Evolutionary conservation across 257 asterid genomes (phyloP).

Genomic region (Solanum lignicaule): DNA sequence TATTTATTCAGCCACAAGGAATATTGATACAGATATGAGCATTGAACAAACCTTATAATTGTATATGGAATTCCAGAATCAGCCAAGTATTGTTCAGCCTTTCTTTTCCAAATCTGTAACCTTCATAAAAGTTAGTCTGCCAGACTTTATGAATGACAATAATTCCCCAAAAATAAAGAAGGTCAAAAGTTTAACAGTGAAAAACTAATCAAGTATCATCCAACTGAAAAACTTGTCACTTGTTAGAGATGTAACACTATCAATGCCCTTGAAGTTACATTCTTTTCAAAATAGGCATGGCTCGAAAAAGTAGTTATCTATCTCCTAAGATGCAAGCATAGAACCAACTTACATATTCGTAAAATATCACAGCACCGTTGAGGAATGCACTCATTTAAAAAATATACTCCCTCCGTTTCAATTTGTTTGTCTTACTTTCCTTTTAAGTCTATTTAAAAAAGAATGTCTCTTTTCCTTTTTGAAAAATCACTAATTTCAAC

Average conservation of each 20-base stretch:
- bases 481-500: not conserved
- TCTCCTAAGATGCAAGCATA: not conserved
- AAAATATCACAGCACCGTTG: no score
- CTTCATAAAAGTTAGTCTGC: not conserved
- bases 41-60: conserved; percentile 52
- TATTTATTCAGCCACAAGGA: not conserved
- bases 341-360: not conserved
- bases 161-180: not conserved
- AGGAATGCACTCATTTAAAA: not conserved
- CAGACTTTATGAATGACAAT: not conserved
- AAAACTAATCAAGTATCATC: not conserved
- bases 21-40: not conserved
- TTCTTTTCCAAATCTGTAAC: conserved; percentile 84
- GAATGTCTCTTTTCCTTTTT: not conserved
- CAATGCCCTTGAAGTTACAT: not conserved
- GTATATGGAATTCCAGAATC: conserved; percentile 90
- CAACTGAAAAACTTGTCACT: fast-evolving
- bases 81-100: conserved; percentile 82
- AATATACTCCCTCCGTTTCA: not conserved
- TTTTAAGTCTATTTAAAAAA: not conserved
- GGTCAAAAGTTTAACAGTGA: not conserved
- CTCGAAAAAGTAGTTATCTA: not conserved
- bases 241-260: fast-evolving
- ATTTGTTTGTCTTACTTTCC: fast-evolving
- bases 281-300: not conserved